Conservation (phyloP, 2,329 filamentous ascomycete genomes). For the Colletotrichum tropicicola region DNA sequence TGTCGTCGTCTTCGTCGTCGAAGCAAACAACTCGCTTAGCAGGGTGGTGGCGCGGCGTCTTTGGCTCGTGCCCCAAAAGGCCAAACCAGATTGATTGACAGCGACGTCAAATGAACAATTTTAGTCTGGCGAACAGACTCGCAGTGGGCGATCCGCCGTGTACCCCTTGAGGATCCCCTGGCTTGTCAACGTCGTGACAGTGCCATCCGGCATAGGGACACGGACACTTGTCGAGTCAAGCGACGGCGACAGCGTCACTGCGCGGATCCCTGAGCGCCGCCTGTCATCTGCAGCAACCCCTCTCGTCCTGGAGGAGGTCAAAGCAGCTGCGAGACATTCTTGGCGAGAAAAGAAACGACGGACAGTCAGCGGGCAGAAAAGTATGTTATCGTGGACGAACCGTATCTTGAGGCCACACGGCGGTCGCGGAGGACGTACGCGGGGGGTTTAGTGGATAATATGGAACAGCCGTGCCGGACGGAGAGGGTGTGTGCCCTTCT, state of each 20-base stretch:
- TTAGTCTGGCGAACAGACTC: slow-evolving; percentile 18
- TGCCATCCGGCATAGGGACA: slow-evolving; percentile 1
- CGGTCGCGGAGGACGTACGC: background rate
- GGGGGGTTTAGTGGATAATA: background rate
- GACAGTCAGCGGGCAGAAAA: background rate
- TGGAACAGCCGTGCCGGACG: background rate
- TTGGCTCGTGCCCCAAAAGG: slow-evolving; percentile 1
- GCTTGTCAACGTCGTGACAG: slow-evolving; percentile 26
- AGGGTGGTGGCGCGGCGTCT: background rate
- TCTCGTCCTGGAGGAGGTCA: background rate
- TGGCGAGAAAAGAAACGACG: slow-evolving; percentile 17
- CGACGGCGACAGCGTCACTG: background rate
- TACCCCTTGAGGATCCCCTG: slow-evolving; percentile 16
- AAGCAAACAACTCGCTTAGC: background rate
- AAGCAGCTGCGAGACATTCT: slow-evolving; percentile 23
- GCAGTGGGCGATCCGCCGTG: slow-evolving; percentile 3
- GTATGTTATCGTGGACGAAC: background rate
- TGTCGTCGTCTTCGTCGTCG: no score
- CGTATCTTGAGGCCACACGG: background rate
- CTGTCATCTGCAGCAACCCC: background rate
- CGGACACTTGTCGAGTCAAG: slow-evolving; percentile 26
- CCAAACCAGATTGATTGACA: background rate
- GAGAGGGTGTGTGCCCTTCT: background rate
- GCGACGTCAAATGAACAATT: background rate
- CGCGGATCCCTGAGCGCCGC: slow-evolving; percentile 8